Evolutionary conservation across 2,329 filamentous ascomycete species (phyloP).

Genomic region (Chaetoscypha palmicola): DNA sequence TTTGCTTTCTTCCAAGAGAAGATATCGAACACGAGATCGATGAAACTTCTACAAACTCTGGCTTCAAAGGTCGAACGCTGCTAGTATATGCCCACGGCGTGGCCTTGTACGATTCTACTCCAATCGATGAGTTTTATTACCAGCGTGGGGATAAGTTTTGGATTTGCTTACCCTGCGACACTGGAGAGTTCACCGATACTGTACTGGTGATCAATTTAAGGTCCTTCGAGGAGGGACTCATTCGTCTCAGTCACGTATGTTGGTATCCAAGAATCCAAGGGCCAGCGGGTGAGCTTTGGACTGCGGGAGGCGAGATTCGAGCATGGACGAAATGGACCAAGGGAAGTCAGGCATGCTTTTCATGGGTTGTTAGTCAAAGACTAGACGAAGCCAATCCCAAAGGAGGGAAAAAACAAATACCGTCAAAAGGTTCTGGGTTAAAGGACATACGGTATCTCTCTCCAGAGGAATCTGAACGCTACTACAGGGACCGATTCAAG

Average conservation of each 20-base stretch:
- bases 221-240: conserved; percentile 14
- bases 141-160: conserved; percentile 17
- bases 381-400: conserved; percentile 11
- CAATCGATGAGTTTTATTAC: conserved; percentile 14
- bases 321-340: conserved; percentile 13
- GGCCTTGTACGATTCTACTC: conserved; percentile 14
- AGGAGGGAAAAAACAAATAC: conserved; percentile 12
- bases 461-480: neutral
- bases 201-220: conserved; percentile 23
- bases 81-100: conserved; percentile 19
- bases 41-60: conserved; percentile 12
- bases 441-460: conserved; percentile 6
- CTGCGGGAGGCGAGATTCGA: conserved; percentile 16
- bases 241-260: conserved; percentile 19
- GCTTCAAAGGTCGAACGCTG: neutral
- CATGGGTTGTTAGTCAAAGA: conserved; percentile 20
- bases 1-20: conserved; percentile 18
- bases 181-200: conserved; percentile 1
- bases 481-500: conserved; percentile 5
- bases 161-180: conserved; percentile 13
- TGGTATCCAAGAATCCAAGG: conserved; percentile 20
- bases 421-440: conserved; percentile 8
- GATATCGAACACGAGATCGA: conserved; percentile 23
- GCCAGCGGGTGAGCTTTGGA: conserved; percentile 19
- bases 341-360: conserved; percentile 11